These are phyloP conservation scores for Suillus americanus DNA, from an alignment of 768 basidiomycete genomes.

Conservation along the genomic window DNA sequence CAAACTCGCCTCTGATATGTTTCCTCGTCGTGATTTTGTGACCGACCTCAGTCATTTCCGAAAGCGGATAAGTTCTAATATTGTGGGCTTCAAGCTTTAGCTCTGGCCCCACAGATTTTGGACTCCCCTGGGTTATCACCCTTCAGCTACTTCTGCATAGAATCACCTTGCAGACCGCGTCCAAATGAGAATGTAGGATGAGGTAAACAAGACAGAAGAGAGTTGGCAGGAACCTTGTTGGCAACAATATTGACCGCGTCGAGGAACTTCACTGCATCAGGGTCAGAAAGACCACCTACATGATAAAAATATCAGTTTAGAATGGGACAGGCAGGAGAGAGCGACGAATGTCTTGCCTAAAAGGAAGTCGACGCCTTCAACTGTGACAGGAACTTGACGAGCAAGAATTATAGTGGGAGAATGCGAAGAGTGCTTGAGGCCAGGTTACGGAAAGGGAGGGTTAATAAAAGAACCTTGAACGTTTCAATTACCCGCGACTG, in stretches of 20 bases:
- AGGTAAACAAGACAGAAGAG: slow-evolving; percentile 40
- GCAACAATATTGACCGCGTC: slow-evolving; percentile 40
- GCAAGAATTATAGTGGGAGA: slow-evolving; percentile 40
- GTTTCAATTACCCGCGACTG: neutral
- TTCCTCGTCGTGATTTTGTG: neutral
- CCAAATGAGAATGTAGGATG: slow-evolving; percentile 51
- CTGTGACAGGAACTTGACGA: slow-evolving; percentile 44
- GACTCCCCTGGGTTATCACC: slow-evolving; percentile 43
- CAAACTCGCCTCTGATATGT: neutral
- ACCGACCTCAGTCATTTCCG: neutral
- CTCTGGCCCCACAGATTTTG: slow-evolving; percentile 40
- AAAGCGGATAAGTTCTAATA: neutral
- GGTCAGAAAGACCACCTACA: slow-evolving; percentile 36
- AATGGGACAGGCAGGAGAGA: neutral
- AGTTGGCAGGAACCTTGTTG: slow-evolving; percentile 30
- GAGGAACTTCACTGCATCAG: slow-evolving; percentile 41
- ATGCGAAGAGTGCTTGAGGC: slow-evolving; percentile 41
- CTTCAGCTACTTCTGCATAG: slow-evolving; percentile 44
- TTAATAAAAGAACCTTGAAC: slow-evolving; percentile 47
- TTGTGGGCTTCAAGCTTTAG: slow-evolving; percentile 41
- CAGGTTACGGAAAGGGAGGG: slow-evolving; percentile 52
- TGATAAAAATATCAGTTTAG: neutral
- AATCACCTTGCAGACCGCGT: slow-evolving; percentile 48
- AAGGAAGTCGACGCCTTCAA: slow-evolving; percentile 48
- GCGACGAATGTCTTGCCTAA: slow-evolving; percentile 36